Conservation (phyloP, 192 early-diverging fungal genomes). For the Podochytrium sp. region DNA sequence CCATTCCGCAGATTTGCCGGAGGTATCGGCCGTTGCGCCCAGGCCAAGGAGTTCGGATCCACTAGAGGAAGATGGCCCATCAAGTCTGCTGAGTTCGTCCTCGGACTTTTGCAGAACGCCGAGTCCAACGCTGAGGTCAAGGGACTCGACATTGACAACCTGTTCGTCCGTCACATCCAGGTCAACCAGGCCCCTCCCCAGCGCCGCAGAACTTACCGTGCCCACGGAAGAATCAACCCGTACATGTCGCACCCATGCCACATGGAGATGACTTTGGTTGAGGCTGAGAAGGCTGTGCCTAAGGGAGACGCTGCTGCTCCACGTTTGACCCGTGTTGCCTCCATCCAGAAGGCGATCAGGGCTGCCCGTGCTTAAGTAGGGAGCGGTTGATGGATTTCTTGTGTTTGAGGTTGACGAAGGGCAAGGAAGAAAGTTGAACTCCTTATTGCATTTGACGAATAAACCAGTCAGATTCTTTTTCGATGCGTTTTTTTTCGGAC, state of each 20-base stretch:
- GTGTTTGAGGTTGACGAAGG: too few species aligned
- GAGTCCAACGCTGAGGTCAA: constrained; percentile 98
- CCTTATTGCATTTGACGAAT: too few species aligned
- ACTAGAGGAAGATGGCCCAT: constrained; percentile 95
- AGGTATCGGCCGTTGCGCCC: constrained; percentile 95
- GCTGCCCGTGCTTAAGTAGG: constrained; percentile 26
- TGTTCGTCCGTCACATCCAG: constrained; percentile 92
- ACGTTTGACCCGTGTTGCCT: constrained; percentile 24
- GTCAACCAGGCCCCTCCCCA: constrained; percentile 98
- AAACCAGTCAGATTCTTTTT: too few species aligned
- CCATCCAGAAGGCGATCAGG: constrained; percentile 28
- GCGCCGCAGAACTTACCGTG: constrained; percentile 96
- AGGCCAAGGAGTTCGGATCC: constrained; percentile 91
- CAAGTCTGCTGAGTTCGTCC: constrained; percentile 93
- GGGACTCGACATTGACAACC: constrained; percentile 86
- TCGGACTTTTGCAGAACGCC: constrained; percentile 95
- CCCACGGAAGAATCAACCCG: constrained; percentile 95
- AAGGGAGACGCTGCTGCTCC: constrained; percentile 46
- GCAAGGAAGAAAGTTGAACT: too few species aligned
- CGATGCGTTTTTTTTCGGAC: too few species aligned
- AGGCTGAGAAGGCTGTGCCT: constrained; percentile 86
- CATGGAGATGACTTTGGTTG: constrained; percentile 92
- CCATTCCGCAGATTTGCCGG: constrained; percentile 98
- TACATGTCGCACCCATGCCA: constrained; percentile 96
- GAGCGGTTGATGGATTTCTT: not conserved